Evolutionary conservation across 495 filamentous ascomycete genomes (phyloP).

Genomic region (Glutinoglossum americanum): DNA sequence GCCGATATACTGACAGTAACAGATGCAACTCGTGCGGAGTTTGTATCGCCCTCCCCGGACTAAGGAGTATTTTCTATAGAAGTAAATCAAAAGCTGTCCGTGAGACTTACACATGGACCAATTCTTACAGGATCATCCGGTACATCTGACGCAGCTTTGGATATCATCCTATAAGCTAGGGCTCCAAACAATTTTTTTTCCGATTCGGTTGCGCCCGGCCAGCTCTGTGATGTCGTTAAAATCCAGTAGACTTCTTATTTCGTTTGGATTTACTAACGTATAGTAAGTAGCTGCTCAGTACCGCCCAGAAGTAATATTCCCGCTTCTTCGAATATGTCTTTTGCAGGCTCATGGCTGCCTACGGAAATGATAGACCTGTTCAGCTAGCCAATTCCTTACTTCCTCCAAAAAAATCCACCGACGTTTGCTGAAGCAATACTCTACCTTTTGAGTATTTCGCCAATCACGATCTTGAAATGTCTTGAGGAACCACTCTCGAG

Average conservation of each 20-base stretch:
- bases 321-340: slow-evolving; percentile 33
- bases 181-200: slow-evolving; percentile 34
- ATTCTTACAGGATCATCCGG: slow-evolving; percentile 17
- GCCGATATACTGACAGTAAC: slow-evolving; percentile 28
- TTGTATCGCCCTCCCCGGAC: slow-evolving; percentile 29
- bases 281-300: slow-evolving; percentile 26
- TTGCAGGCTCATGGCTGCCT: slow-evolving; percentile 38
- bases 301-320: slow-evolving; percentile 37
- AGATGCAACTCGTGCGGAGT: slow-evolving; percentile 31
- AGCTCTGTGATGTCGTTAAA: slow-evolving; percentile 10
- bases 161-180: slow-evolving; percentile 36
- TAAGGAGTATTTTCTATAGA: slow-evolving; percentile 21
- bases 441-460: slow-evolving; percentile 35
- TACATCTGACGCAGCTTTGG: slow-evolving; percentile 31
- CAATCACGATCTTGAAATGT: slow-evolving; percentile 28
- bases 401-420: neutral
- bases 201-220: slow-evolving; percentile 15
- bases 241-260: neutral
- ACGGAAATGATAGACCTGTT: neutral
- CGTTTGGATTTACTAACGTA: slow-evolving; percentile 9
- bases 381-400: neutral
- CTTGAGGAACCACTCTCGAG: slow-evolving; percentile 30
- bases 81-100: neutral
- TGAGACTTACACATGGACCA: neutral
- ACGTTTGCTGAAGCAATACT: neutral